phyloP scores from a whole-genome alignment of 495 filamentous ascomycete species.

The Aspergillus baeticus region DNA sequence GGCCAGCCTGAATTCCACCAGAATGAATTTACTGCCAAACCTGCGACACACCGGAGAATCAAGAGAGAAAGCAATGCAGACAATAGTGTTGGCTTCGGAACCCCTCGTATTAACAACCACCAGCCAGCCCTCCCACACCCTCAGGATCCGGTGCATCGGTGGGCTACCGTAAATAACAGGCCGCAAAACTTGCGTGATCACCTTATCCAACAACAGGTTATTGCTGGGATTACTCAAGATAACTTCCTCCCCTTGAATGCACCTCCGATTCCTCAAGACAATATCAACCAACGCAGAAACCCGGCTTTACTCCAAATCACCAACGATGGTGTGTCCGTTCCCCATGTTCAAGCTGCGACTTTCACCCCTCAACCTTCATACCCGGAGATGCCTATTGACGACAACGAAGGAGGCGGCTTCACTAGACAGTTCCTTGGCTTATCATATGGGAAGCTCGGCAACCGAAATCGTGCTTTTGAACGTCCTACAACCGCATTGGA shows the following conservation, averaged over 20 bases:
- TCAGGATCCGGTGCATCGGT: not conserved
- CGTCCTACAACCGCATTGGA: not conserved
- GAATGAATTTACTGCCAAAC: not conserved
- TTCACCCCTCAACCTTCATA: conserved; percentile 18
- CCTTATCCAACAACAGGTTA: conserved; percentile 31
- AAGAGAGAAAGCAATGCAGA: not conserved
- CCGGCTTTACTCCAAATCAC: conserved; percentile 22
- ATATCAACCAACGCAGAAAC: not conserved
- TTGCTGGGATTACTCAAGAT: conserved; percentile 29
- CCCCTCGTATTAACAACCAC: not conserved
- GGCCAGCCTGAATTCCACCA: not conserved
- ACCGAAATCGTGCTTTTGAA: not conserved
- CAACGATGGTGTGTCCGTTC: conserved; percentile 14
- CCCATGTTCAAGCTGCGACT: conserved; percentile 21
- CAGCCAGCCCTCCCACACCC: not conserved
- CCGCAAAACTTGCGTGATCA: conserved; percentile 24
- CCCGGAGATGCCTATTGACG: not conserved
- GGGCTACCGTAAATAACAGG: not conserved
- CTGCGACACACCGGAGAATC: not conserved
- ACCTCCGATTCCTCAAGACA: not conserved
- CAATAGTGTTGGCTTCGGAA: not conserved
- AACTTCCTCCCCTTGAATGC: conserved; percentile 22
- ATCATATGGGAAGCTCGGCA: not conserved
- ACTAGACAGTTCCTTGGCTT: not conserved
- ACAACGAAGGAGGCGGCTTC: not conserved